A percentile compares a stretch with the other conserved stretches of the same genome.
These are phyloP conservation scores for Botryotinia narcissicola DNA, from an alignment of 2,329 filamentous ascomycete genomes.

Conservation along the genomic window DNA sequence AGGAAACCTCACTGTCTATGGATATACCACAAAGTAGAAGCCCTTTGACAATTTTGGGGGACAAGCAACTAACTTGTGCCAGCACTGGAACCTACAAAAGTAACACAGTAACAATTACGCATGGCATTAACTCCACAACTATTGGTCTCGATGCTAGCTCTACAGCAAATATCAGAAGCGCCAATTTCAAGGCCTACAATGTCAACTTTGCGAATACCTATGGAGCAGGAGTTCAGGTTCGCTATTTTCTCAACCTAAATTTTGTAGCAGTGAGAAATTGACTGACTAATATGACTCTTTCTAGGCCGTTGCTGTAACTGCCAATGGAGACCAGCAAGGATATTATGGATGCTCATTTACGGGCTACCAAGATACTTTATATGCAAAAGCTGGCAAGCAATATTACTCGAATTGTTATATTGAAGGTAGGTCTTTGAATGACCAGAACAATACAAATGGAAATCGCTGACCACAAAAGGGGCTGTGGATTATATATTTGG, in stretches of 20 bases:
- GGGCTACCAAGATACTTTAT: conserved; percentile 55
- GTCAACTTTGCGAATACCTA: conserved; percentile 12
- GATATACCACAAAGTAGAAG: conserved; percentile 10
- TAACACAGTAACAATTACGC: conserved; percentile 6
- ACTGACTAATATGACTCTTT: background rate
- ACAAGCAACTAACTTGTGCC: background rate
- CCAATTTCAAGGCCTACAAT: conserved; percentile 13
- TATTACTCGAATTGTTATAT: conserved; percentile 55
- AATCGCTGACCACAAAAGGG: background rate
- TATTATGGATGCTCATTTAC: conserved; percentile 54
- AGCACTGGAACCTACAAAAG: conserved; percentile 1
- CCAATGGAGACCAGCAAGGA: conserved; percentile 47
- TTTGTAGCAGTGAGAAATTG: background rate
- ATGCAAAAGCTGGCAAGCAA: conserved; percentile 49
- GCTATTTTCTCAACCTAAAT: background rate
- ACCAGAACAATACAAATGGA: background rate
- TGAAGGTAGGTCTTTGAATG: conserved; percentile 40
- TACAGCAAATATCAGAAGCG: background rate
- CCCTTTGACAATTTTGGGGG: background rate
- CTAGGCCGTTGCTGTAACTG: conserved; percentile 53
- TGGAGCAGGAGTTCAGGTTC: conserved; percentile 14
- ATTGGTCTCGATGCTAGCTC: conserved; percentile 7
- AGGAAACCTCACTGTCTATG: conserved; percentile 5
- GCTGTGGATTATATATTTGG: conserved; percentile 18
- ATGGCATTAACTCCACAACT: background rate